phyloP scores from a whole-genome alignment of 176 grass and related monocot genomes.

The Alloteropsis semialata region DNA sequence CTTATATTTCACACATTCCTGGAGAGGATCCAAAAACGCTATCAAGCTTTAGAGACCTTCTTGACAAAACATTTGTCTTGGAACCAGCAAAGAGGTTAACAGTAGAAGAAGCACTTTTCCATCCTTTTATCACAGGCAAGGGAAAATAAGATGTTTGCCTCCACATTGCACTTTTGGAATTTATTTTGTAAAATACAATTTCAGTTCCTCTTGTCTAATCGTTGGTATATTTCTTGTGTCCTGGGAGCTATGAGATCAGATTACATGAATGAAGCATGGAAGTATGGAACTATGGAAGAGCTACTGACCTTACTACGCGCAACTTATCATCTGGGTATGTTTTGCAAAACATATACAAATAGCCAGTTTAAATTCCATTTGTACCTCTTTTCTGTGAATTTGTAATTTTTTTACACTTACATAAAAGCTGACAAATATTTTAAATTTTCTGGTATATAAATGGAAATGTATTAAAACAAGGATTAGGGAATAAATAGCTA shows the following conservation, averaged over 20 bases:
- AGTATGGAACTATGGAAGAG: constrained; percentile 56
- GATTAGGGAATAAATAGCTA: too few relatives aligned
- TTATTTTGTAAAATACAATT: constrained; percentile 44
- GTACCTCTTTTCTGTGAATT: too few relatives aligned
- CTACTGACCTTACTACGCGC: constrained; percentile 48
- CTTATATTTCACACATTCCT: constrained; percentile 57
- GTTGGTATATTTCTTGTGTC: constrained; percentile 59
- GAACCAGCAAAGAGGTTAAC: constrained; percentile 95
- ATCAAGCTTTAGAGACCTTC: constrained; percentile 81
- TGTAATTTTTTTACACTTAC: too few relatives aligned
- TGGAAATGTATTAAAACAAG: too few relatives aligned
- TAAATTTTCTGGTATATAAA: too few relatives aligned
- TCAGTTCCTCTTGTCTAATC: constrained; percentile 50
- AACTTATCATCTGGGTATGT: constrained; percentile 65
- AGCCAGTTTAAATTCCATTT: constrained; percentile 28
- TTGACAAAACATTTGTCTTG: constrained; percentile 94
- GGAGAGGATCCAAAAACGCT: constrained; percentile 73
- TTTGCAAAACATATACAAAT: constrained; percentile 62
- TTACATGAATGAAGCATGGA: constrained; percentile 46
- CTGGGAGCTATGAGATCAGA: constrained; percentile 48
- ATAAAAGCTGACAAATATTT: too few relatives aligned
- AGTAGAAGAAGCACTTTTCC: constrained; percentile 74
- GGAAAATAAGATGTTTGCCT: constrained; percentile 65
- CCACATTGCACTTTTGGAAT: constrained; percentile 59
- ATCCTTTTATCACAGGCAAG: constrained; percentile 98